phyloP scores from a whole-genome alignment of 768 basidiomycete species.

The Trametopsis cervina region DNA sequence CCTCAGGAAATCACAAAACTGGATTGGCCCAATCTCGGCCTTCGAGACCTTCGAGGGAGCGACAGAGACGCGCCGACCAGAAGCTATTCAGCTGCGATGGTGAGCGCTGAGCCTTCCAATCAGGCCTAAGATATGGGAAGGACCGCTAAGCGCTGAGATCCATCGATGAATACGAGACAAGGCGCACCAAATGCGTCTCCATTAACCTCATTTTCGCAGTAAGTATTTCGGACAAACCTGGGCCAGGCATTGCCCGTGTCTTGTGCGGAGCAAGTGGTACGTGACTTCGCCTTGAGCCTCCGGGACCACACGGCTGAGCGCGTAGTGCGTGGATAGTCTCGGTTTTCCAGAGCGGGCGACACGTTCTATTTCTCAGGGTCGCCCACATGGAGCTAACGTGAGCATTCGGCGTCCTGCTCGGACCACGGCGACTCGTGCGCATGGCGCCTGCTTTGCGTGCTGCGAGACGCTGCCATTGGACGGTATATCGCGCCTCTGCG shows the following conservation, averaged over 20 bases:
- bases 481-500: too few species aligned
- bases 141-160: not conserved
- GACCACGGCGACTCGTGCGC: too few species aligned
- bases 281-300: not conserved
- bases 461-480: too few species aligned
- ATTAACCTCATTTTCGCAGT: too few species aligned
- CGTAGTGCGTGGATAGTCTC: conserved; percentile 6
- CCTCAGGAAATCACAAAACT: too few species aligned
- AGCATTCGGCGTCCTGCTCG: too few species aligned
- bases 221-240: too few species aligned
- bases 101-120: not conserved
- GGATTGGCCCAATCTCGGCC: not conserved
- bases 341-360: not conserved
- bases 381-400: conserved; percentile 7
- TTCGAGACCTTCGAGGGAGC: not conserved
- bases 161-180: conserved; percentile 6
- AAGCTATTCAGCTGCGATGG: not conserved
- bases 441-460: too few species aligned
- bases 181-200: conserved; percentile 2
- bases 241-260: too few species aligned
- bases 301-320: conserved; percentile 5
- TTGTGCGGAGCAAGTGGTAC: not conserved
- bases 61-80: not conserved
- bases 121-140: conserved; percentile 1
- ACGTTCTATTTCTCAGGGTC: conserved; percentile 1